A percentile compares a stretch with the other conserved stretches of the same genome.
These are phyloP conservation scores for Alloascoidea africana DNA, from an alignment of 805 yeast genomes.

Conservation along the genomic window DNA sequence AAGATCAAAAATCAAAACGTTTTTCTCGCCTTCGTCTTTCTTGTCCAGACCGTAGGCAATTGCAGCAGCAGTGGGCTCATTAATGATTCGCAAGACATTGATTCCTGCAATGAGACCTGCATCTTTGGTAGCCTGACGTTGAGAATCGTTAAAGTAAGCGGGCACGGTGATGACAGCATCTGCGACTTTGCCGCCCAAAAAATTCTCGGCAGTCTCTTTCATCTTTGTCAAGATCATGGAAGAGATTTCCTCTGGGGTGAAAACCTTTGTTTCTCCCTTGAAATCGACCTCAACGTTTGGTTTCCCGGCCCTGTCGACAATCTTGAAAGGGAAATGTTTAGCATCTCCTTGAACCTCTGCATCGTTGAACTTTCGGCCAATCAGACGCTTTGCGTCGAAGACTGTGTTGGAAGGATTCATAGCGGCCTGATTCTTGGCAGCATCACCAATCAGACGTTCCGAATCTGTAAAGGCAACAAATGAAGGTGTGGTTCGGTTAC, in stretches of 20 bases:
- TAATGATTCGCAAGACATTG: constrained; percentile 86
- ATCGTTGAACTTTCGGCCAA: constrained; percentile 72
- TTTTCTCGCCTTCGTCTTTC: constrained; percentile 61
- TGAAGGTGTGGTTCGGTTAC: constrained; percentile 96
- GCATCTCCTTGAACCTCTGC: constrained; percentile 65
- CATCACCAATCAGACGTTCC: constrained; percentile 92
- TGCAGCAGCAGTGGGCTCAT: constrained; percentile 98
- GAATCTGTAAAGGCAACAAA: constrained; percentile 93
- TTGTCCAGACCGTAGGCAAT: constrained; percentile 88
- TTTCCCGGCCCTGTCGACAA: constrained; percentile 66
- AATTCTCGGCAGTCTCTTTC: constrained; percentile 89
- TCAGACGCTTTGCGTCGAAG: constrained; percentile 90
- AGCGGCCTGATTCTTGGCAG: constrained; percentile 97
- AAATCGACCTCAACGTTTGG: constrained; percentile 79
- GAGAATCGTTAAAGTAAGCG: constrained; percentile 94
- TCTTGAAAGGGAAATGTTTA: constrained; percentile 82
- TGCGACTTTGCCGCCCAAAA: constrained; percentile 68
- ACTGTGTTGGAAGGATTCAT: constrained; percentile 90
- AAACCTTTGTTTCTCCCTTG: constrained; percentile 74
- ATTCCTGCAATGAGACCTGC: constrained; percentile 95
- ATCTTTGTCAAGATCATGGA: constrained; percentile 86
- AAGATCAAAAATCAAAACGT: constrained; percentile 85
- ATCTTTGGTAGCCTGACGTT: constrained; percentile 96
- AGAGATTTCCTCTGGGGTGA: constrained; percentile 89
- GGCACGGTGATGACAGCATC: constrained; percentile 96